phyloP scores from a whole-genome alignment of 345 rosid species.

The Eucalyptus pauciflora region DNA sequence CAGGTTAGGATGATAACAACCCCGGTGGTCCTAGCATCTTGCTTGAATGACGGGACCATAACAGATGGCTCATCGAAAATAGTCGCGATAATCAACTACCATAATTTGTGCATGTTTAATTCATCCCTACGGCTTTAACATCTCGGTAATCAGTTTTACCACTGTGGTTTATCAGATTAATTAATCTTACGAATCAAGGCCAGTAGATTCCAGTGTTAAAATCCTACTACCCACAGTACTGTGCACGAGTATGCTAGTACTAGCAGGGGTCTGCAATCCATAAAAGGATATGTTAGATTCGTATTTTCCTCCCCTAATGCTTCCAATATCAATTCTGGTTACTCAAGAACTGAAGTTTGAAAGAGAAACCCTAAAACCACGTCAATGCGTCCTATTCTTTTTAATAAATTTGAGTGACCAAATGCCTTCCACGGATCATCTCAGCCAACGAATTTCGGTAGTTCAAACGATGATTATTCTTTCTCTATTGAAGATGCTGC shows the following conservation, averaged over 20 bases:
- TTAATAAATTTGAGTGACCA: background rate
- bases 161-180: background rate
- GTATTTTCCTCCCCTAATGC: background rate
- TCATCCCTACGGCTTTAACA: background rate
- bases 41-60: conserved; percentile 25
- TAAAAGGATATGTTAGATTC: background rate
- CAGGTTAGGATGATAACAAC: conserved; percentile 1
- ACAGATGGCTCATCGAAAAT: background rate
- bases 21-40: conserved; percentile 14
- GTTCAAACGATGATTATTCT: background rate
- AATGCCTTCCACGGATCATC: background rate
- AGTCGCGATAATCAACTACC: background rate
- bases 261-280: background rate
- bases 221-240: background rate
- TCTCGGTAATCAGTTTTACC: background rate
- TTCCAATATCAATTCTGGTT: background rate
- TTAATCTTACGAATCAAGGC: background rate
- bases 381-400: background rate
- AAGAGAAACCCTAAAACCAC: background rate
- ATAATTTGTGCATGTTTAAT: background rate
- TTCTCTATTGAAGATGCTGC: background rate
- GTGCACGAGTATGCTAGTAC: background rate
- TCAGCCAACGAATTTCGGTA: background rate
- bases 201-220: background rate
- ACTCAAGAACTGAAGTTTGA: background rate